These are phyloP conservation scores for Podospora pseudoanserina DNA, from an alignment of 495 filamentous ascomycete genomes.

Conservation along the genomic window DNA sequence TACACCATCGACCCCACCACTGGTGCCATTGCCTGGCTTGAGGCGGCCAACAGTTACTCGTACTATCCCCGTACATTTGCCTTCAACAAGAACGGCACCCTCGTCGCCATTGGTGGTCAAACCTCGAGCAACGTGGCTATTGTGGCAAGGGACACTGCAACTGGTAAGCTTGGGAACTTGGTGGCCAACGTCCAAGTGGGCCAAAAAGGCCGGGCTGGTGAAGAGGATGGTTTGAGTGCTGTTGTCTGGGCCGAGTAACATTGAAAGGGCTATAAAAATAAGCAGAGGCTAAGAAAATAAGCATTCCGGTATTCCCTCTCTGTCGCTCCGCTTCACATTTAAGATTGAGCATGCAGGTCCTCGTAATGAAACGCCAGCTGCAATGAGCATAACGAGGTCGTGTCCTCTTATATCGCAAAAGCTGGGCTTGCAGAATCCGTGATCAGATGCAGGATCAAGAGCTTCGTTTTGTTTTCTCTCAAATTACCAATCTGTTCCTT, in stretches of 20 bases:
- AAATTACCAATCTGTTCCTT: no score
- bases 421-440: no score
- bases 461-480: no score
- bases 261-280: no score
- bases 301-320: not conserved
- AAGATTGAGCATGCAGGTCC: not conserved
- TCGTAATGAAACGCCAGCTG: no score
- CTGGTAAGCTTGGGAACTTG: slow-evolving; percentile 53
- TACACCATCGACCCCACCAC: slow-evolving; percentile 34
- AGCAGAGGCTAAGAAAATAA: not conserved
- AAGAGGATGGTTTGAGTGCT: slow-evolving; percentile 46
- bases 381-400: no score
- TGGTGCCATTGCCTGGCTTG: slow-evolving; percentile 36
- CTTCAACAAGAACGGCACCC: slow-evolving; percentile 57
- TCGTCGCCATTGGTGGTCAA: slow-evolving; percentile 64
- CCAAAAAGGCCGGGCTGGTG: slow-evolving; percentile 36
- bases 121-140: slow-evolving; percentile 59
- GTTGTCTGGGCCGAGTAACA: slow-evolving; percentile 45
- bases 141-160: slow-evolving; percentile 50
- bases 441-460: no score
- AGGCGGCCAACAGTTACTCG: slow-evolving; percentile 40
- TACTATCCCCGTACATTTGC: slow-evolving; percentile 57
- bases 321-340: not conserved
- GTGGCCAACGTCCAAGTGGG: slow-evolving; percentile 43
- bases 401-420: no score